These are phyloP conservation scores for Curvularia spicifera DNA, from an alignment of 2,329 filamentous ascomycete genomes.

Conservation along the genomic window DNA sequence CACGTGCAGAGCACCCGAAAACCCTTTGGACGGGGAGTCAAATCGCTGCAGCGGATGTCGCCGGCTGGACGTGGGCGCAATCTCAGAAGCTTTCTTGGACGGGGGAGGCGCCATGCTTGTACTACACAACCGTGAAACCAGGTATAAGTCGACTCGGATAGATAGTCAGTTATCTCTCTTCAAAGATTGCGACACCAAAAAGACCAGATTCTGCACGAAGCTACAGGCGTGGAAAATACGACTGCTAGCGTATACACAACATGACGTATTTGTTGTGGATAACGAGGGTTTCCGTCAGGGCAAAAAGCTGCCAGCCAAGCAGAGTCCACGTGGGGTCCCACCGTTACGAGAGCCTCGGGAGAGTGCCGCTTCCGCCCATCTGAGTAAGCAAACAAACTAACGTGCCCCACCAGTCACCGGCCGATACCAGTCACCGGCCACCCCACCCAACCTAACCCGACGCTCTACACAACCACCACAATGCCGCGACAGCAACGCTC, in stretches of 20 bases:
- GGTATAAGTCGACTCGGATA: background rate
- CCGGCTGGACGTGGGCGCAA: conserved; percentile 37
- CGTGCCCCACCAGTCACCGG: too few relatives aligned
- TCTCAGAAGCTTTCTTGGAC: background rate
- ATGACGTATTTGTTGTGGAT: conserved; percentile 19
- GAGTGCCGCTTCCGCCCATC: conserved; percentile 7
- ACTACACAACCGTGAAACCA: background rate
- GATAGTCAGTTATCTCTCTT: too few relatives aligned
- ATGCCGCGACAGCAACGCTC: too few relatives aligned
- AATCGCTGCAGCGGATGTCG: conserved; percentile 70
- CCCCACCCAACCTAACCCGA: too few relatives aligned
- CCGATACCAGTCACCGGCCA: too few relatives aligned
- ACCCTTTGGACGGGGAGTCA: conserved; percentile 66
- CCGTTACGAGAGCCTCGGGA: conserved; percentile 17
- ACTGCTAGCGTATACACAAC: conserved; percentile 5
- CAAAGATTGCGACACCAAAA: background rate
- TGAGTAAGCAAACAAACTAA: conserved; percentile 1
- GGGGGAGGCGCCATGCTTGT: conserved; percentile 8
- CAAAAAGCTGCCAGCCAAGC: conserved; percentile 11
- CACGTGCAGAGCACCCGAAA: conserved; percentile 69
- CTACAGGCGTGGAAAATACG: background rate
- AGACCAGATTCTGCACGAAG: background rate
- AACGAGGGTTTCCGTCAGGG: background rate
- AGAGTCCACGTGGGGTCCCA: conserved; percentile 20
- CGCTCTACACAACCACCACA: too few relatives aligned